These are phyloP conservation scores for Podaxis sp. DNA, from an alignment of 768 basidiomycete genomes.

Conservation along the genomic window DNA sequence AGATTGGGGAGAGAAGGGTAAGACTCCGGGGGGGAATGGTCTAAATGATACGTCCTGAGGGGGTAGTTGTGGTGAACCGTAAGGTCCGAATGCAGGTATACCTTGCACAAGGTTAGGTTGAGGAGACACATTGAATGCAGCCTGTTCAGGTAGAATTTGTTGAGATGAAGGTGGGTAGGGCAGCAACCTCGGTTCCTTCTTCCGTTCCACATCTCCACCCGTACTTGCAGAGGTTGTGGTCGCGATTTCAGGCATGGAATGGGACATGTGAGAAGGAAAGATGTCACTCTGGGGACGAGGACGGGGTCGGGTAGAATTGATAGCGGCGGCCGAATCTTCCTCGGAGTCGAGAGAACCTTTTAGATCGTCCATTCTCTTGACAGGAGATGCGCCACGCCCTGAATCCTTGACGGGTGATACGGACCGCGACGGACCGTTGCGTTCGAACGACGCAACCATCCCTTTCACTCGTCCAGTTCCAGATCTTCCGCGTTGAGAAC, in stretches of 20 bases:
- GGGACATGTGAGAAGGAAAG: background rate
- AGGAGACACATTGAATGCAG: background rate
- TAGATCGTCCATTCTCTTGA: background rate
- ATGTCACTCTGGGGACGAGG: constrained; percentile 8
- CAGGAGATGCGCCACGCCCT: background rate
- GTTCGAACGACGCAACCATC: constrained; percentile 12
- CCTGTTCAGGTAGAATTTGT: background rate
- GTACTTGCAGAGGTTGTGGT: too few relatives aligned
- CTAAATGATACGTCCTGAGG: background rate
- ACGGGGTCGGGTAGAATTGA: background rate
- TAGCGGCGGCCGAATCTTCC: background rate
- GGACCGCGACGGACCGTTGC: constrained; percentile 2
- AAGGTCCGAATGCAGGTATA: background rate
- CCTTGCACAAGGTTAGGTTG: background rate
- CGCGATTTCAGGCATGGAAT: background rate
- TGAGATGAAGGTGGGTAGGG: constrained; percentile 3
- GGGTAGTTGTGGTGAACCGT: background rate
- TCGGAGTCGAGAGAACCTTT: background rate
- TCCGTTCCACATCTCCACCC: background rate
- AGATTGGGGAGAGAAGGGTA: constrained; percentile 10
- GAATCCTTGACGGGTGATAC: constrained; percentile 3
- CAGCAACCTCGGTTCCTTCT: constrained; percentile 8
- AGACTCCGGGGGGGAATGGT: constrained; percentile 5
- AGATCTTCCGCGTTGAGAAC: background rate
- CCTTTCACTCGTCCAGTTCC: constrained; percentile 10